Base-by-base conservation (phyloP, 768 basidiomycete species). In the Paxillus involutus region DNA sequence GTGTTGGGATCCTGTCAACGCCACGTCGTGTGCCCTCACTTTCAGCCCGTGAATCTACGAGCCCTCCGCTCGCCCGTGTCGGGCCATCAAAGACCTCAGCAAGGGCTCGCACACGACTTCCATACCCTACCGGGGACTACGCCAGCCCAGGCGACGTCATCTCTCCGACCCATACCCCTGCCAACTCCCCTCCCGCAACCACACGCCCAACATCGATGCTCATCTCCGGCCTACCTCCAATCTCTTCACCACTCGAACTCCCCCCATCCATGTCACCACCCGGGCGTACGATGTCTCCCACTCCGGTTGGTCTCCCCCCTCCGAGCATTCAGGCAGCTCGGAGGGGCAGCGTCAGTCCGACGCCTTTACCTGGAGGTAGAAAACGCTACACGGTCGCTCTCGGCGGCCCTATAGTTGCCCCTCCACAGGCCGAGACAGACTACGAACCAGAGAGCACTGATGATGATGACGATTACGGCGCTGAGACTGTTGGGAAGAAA, bases 341-440 rank as follows among this genome's bases (percentile, higher is more conserved):
- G 17, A 79, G 77, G 14, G 73, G 77, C 5, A 87, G 84, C 61
- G 78, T 85, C 50, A 84, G 84, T 52, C 83, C 86, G 2, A 90
- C 88, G 3, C 89, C 91, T 2, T 72, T 81, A 0, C 71, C 77
- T 2, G 74, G 44, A 2, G 59, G 55, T 17, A 60, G 91, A 55
- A 94, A 94, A 63, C 79, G 91, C 37, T 93, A 94, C 64, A 93
- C 91, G 0, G 91, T 93, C 32, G 91, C 91, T 0, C 78, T 94
- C 0, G 90, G 89, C 10, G 86, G 82, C 3, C 86, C 89, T 0
- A 83, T 90, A 55, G 78, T 82, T 57, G 73, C 62, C 36, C 68
- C 60, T 54, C 65, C 58, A 3, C 26, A 26, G 26, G 3, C 26
- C 29, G 71, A 60, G 35, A 57, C 62, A 9, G 71, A 68, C 4